Evolutionary conservation across 225 moss, liverwort and hornwort species (phyloP), one percentile per base, ranked within the genome.

Genomic region (Bryoerythrophyllum caledonicum): DNA sequence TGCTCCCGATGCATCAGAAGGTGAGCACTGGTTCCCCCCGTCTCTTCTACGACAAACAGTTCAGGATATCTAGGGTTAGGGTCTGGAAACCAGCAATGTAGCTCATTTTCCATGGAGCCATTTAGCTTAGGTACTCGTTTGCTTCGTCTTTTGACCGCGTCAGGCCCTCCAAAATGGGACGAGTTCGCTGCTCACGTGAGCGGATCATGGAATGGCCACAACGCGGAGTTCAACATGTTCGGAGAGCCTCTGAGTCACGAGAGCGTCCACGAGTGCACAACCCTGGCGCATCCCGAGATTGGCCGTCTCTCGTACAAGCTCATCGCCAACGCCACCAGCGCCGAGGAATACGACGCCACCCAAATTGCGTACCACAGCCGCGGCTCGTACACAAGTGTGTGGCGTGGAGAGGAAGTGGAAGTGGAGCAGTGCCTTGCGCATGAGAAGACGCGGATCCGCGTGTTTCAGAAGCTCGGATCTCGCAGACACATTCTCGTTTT

Each of bases 151-250:
- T 32, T 32, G 32, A 32, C 32, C 3, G 32, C 5, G 32, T 32
- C 32, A 73, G 71, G n/a, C 12, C 16, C 56, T 55, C 52, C 69
- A 43, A 79, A 67, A 26, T 94, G 93, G 97, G 74, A 86, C 63
- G 85, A 61, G 23, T 99, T 95, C 53, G 70, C 63, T 69, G 83
- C 84, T 24, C 81, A 78, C 23, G 89, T 88, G 43, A 89, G 86
- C 57, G 99, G 95, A 65, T 91, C 95, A 57, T 99, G 99, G 99
- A 91, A 93, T 69, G 99, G 99, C 7, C 87, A 92, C 76, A 84
- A 76, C 75, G 99, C 71, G 55, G 93, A 92, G 41, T 93, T 99
- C 48, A 90, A 88, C 44, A 81, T 82, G 73, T 81, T 82, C 12
- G 91, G 88, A 28, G 95, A 99, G 66, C 90, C 94, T n/a, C n/a